phyloP scores from a whole-genome alignment of 148 eudicot genomes.

The Talinum fruticosum region DNA sequence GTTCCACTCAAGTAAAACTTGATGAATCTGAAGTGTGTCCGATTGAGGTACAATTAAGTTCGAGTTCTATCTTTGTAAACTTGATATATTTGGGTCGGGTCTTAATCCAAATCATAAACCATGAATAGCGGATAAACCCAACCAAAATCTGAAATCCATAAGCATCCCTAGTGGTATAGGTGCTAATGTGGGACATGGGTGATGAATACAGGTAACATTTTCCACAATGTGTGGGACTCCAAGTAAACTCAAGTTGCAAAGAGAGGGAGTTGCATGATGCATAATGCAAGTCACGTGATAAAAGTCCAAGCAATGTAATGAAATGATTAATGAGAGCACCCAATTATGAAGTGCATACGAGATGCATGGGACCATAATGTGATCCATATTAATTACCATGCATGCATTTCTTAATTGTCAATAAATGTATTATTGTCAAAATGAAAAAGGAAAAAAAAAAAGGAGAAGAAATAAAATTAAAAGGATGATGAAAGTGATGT shows the following conservation, averaged over 20 bases:
- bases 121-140: too few relatives aligned
- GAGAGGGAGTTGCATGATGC: neutral
- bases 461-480: neutral
- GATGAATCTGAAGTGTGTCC: too few relatives aligned
- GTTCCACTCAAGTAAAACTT: too few relatives aligned
- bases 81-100: too few relatives aligned
- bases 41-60: too few relatives aligned
- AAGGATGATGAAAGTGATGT: neutral
- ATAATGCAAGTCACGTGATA: neutral
- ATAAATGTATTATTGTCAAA: neutral
- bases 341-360: slow-evolving; percentile 13
- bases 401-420: neutral
- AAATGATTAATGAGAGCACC: neutral
- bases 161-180: too few relatives aligned
- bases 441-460: neutral
- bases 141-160: too few relatives aligned
- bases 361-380: slow-evolving; percentile 15
- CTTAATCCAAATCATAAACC: too few relatives aligned
- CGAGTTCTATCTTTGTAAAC: too few relatives aligned
- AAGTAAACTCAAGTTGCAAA: neutral
- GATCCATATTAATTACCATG: slow-evolving; percentile 10
- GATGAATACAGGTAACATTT: too few relatives aligned
- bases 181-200: neutral
- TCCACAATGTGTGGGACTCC: neutral
- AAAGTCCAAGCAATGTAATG: slow-evolving; percentile 15